Percentiles rank a stretch among this genome's conserved stretches.
phyloP scores from a whole-genome alignment of 2,329 filamentous ascomycete species.

The Ophiostoma populinum region DNA sequence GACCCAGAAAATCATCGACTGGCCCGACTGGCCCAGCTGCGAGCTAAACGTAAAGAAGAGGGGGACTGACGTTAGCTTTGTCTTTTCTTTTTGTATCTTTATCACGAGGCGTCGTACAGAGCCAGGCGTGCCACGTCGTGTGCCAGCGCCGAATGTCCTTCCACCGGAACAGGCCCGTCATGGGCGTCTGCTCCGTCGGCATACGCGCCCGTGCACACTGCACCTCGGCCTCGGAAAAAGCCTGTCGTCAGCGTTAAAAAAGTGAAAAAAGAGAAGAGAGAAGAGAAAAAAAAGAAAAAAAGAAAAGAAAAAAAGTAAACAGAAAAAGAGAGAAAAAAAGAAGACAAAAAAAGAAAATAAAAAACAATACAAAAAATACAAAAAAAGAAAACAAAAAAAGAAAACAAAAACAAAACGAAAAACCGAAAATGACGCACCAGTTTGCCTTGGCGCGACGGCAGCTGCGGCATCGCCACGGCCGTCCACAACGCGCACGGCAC shows the following conservation, averaged over 20 bases:
- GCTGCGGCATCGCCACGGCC: constrained; percentile 14
- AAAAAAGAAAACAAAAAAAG: no score
- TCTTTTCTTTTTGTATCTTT: no score
- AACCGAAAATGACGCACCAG: constrained; percentile 16
- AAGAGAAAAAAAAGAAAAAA: no score
- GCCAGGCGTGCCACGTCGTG: constrained; percentile 16
- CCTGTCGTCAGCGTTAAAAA: no score
- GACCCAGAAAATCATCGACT: constrained; percentile 15
- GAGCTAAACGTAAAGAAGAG: constrained; percentile 13
- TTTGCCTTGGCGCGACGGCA: constrained; percentile 14
- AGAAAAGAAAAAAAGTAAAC: no score
- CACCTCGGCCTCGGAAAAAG: constrained; percentile 12
- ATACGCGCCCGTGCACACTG: constrained; percentile 13
- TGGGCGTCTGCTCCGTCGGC: constrained; percentile 13
- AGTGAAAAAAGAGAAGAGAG: no score
- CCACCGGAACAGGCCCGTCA: constrained; percentile 16
- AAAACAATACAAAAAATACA: no score
- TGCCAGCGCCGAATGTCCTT: constrained; percentile 16
- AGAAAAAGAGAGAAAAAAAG: no score
- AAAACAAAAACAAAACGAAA: no score
- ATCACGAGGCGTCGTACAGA: constrained; percentile 12
- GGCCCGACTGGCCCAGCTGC: constrained; percentile 13
- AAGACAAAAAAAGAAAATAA: no score
- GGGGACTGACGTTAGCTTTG: constrained; percentile 10
- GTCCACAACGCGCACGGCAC: constrained; percentile 15